These are phyloP conservation scores for Globisporangium canariense DNA, from an alignment of 352 stramenopile species.

Conservation along the genomic window DNA sequence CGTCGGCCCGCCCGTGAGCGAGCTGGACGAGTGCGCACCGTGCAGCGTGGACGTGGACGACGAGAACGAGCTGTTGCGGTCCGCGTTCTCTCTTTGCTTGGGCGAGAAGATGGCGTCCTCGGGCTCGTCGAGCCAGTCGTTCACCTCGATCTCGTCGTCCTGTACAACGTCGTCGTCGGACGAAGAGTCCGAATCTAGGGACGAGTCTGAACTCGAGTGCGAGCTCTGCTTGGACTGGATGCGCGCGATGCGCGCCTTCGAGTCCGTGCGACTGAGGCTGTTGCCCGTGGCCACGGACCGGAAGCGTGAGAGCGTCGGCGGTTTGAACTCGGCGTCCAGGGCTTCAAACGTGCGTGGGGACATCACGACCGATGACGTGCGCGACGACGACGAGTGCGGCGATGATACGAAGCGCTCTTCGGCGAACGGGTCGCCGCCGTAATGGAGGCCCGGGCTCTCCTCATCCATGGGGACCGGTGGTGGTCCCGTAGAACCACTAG, in stretches of 20 bases:
- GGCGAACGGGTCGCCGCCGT: constrained; percentile 16
- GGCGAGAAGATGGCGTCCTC: constrained; percentile 60
- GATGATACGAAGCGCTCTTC: constrained; percentile 15
- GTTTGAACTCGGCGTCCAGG: constrained; percentile 22
- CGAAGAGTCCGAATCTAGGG: constrained; percentile 27
- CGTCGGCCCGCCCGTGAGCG: constrained; percentile 27
- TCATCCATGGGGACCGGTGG: not conserved
- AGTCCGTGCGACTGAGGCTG: constrained; percentile 15
- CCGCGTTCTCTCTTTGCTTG: constrained; percentile 20
- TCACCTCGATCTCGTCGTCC: constrained; percentile 59
- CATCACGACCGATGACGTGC: constrained; percentile 20
- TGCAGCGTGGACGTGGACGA: constrained; percentile 41
- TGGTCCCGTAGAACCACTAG: too few relatives aligned
- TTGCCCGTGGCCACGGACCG: constrained; percentile 6
- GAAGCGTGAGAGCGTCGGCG: constrained; percentile 21
- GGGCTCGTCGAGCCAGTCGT: constrained; percentile 75
- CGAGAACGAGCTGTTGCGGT: constrained; percentile 49
- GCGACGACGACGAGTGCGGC: constrained; percentile 19
- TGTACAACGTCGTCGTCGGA: constrained; percentile 27
- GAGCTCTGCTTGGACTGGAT: constrained; percentile 23
- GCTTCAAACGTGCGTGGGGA: constrained; percentile 19
- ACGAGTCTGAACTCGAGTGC: constrained; percentile 38
- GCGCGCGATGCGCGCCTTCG: constrained; percentile 18
- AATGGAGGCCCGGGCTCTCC: constrained; percentile 5
- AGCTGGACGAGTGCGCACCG: constrained; percentile 30